Percentiles rank a stretch among this genome's conserved stretches.
phyloP scores from a whole-genome alignment of 169 alveolate genomes.

The Besnoitia besnoiti region DNA sequence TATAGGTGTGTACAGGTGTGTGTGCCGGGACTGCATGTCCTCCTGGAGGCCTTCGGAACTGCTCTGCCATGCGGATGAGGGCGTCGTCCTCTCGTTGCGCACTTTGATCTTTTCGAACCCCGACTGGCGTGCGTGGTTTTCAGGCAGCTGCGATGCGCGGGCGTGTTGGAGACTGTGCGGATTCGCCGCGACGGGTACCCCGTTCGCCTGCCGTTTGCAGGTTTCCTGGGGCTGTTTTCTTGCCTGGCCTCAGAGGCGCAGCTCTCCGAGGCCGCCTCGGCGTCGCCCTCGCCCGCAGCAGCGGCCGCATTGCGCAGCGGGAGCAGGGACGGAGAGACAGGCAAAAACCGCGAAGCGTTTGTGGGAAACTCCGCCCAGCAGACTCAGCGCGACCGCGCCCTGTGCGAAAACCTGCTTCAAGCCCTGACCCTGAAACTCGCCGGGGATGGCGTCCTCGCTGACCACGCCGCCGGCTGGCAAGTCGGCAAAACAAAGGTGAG shows the following conservation, averaged over 20 bases:
- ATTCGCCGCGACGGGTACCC: constrained; percentile 51
- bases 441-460: not conserved
- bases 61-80: no score
- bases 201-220: constrained; percentile 40
- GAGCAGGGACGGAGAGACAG: not conserved
- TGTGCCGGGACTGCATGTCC: no score
- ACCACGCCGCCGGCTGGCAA: not conserved
- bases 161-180: constrained; percentile 57
- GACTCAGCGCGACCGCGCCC: not conserved
- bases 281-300: not conserved
- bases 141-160: constrained; percentile 79
- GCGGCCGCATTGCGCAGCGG: not conserved
- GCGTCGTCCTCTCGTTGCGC: no score
- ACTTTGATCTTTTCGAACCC: no score
- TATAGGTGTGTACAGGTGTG: not conserved
- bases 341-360: not conserved
- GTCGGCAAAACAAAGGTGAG: constrained; percentile 29
- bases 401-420: not conserved
- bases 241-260: not conserved
- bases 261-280: not conserved
- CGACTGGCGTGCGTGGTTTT: no score
- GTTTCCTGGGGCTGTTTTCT: constrained; percentile 11
- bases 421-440: not conserved
- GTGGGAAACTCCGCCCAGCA: not conserved
- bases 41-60: no score